These are phyloP conservation scores for Ammopiptanthus mongolicus DNA, from an alignment of 306 rosid genomes.

Conservation along the genomic window DNA sequence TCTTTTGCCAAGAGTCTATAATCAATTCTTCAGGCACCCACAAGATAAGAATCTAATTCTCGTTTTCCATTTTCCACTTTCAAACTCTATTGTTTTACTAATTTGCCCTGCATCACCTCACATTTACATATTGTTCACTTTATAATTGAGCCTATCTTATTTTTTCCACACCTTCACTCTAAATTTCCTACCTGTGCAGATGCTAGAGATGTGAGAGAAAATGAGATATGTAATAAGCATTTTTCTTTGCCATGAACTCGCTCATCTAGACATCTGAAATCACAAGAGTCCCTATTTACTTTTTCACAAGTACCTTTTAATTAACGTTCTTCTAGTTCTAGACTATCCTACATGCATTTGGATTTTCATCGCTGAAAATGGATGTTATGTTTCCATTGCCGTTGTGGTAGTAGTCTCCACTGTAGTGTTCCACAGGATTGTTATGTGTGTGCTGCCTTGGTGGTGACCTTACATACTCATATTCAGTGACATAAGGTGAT, in stretches of 20 bases:
- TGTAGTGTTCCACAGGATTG: slow-evolving; percentile 35
- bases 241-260: not conserved
- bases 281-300: not conserved
- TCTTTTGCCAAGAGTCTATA: slow-evolving; percentile 20
- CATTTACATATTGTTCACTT: not conserved
- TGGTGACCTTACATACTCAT: slow-evolving; percentile 48
- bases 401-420: slow-evolving; percentile 34
- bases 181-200: no score
- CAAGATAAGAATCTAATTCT: slow-evolving; percentile 57
- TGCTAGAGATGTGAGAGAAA: no score
- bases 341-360: slow-evolving; percentile 73
- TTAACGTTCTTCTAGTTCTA: slow-evolving; percentile 41
- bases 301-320: not conserved
- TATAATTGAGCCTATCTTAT: no score
- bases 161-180: no score
- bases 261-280: slow-evolving; percentile 16
- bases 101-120: not conserved
- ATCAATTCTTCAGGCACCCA: slow-evolving; percentile 42
- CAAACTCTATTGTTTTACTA: not conserved
- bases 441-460: slow-evolving; percentile 27
- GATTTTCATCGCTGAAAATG: slow-evolving; percentile 84
- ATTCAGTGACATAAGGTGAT: slow-evolving; percentile 55
- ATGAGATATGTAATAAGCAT: no score
- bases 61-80: not conserved
- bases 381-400: slow-evolving; percentile 57